These are phyloP conservation scores for Jaltomata sinuosa DNA, from an alignment of 257 asterid species.

Conservation along the genomic window DNA sequence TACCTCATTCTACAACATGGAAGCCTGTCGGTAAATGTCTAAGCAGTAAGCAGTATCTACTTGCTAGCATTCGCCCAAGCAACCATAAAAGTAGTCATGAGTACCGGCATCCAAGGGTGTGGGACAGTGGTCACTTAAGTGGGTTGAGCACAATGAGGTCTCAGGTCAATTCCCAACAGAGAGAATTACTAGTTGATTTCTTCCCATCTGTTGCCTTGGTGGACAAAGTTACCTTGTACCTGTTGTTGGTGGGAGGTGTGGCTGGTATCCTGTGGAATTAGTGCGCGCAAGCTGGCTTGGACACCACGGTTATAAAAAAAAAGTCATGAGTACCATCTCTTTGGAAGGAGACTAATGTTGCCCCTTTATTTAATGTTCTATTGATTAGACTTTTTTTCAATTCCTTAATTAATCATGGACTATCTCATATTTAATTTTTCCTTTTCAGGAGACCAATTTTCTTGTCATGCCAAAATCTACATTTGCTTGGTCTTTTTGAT, in stretches of 20 bases:
- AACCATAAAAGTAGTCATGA: neutral
- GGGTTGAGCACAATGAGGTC: no score
- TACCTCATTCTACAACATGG: neutral
- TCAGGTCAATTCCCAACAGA: no score
- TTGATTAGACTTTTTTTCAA: neutral
- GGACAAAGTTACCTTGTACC: no score
- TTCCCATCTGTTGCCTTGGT: no score
- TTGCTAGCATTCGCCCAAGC: neutral
- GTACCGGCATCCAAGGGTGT: no score
- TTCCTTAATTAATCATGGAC: neutral
- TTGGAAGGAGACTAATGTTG: neutral
- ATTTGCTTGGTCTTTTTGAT: neutral
- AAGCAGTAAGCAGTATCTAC: neutral
- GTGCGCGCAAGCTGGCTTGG: no score
- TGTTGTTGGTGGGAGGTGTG: no score
- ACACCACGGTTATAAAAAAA: no score
- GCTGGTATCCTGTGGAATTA: no score
- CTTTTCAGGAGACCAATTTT: neutral
- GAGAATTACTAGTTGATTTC: no score
- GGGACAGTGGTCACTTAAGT: no score
- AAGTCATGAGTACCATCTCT: neutral
- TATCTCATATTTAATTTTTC: neutral
- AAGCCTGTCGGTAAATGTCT: neutral
- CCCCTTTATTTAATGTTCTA: neutral
- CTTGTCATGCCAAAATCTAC: neutral